Base-by-base conservation (phyloP, 352 stramenopile species). In the Globisporangium recalcitrans region DNA sequence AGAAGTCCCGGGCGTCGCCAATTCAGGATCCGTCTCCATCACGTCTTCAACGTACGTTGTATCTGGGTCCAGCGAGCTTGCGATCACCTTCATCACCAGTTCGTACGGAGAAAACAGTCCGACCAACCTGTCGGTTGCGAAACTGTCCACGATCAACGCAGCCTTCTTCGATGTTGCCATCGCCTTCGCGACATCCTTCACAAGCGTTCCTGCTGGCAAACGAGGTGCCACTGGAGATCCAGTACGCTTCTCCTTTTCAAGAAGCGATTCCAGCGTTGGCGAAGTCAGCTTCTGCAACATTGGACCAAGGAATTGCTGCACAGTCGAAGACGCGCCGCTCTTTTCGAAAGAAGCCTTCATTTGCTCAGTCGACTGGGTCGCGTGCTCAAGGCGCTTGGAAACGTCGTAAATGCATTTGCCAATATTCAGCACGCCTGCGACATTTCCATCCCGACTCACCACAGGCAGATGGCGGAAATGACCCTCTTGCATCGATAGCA, bases 391-490 rank as follows among this genome's bases (percentile, higher is more conserved):
- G 7, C 97, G 97, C 67, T 91, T 93, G 3, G 98, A 99, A 0
- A 98, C 97, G 67, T 99, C 97, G 75, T 99, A 98, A 55, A 99
- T 86, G 63, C 97, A 99, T 64, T 98, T 98, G 16, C 95, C 96
- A 77, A 99, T 99, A 77, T 99, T 98, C 31, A 99, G 73, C 31
- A 99, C 76, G 55, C 97, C 97, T 19, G 95, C 92, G 34, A 99
- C 97, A 22, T 69, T 72, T 21, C 84, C 84, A 27, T 92, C 85
- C 19, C 75, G 69, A 31, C 67, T 72, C 0, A 98, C 89, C 19
- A 99, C 97, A 4, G 97, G 97, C 49, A 99, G 70, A 65, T 99
- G 97, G 27, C 95, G 93, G 69, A 99, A 99, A 48, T 96, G 89
- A 52, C 96, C 96, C 65, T 99, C 95, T 40, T 99, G 87, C 97